Conservation (phyloP, 2,329 filamentous ascomycete species). For the Peltaster fructicola region DNA sequence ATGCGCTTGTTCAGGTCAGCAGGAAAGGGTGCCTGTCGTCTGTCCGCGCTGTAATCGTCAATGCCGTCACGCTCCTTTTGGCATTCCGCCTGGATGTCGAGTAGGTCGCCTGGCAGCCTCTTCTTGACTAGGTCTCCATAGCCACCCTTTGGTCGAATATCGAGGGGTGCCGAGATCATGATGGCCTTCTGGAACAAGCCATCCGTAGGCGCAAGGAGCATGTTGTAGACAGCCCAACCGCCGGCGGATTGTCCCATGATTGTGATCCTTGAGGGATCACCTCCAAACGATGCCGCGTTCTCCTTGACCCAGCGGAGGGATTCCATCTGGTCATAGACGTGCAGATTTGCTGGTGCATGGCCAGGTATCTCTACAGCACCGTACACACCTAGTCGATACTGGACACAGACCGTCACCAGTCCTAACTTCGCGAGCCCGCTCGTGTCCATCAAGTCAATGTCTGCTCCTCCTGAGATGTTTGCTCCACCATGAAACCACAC, state of each 20-base stretch:
- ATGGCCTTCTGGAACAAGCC: slow-evolving; percentile 1
- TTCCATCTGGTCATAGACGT: slow-evolving; percentile 31
- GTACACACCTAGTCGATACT: slow-evolving; percentile 1
- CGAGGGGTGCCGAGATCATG: neutral
- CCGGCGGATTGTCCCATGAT: slow-evolving; percentile 9
- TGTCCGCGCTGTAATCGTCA: neutral
- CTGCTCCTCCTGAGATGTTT: slow-evolving; percentile 1
- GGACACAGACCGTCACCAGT: neutral
- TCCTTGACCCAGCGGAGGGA: slow-evolving; percentile 27
- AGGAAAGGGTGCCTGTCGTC: slow-evolving; percentile 1
- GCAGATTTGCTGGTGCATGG: neutral
- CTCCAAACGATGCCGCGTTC: slow-evolving; percentile 25
- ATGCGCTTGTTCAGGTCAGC: neutral
- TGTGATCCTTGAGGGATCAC: slow-evolving; percentile 9
- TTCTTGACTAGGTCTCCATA: neutral
- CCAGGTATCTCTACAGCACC: neutral
- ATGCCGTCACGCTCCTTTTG: neutral
- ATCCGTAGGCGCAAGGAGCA: neutral
- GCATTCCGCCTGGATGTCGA: neutral
- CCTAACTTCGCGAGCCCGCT: neutral
- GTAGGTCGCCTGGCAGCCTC: neutral
- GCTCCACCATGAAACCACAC: slow-evolving; percentile 1
- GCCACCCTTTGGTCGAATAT: neutral
- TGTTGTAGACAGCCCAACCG: slow-evolving; percentile 28
- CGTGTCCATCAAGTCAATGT: slow-evolving; percentile 1